Evolutionary conservation across 176 grass and related monocot genomes (phyloP).

Genomic region (Chloris gayana): DNA sequence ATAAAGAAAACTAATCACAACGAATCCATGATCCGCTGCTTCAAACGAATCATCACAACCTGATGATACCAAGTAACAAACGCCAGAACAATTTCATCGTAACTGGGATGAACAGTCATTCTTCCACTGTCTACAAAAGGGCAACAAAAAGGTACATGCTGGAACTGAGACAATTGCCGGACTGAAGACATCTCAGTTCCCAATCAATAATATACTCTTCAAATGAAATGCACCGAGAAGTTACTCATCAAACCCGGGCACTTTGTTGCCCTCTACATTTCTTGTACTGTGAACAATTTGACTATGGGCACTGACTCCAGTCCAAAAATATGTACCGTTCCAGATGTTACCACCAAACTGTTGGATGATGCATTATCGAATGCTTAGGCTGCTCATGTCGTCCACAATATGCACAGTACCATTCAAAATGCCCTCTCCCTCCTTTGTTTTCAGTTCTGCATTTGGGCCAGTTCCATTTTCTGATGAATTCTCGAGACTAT

Average conservation of each 20-base stretch:
- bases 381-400: slow-evolving; percentile 59
- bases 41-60: slow-evolving; percentile 52
- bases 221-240: slow-evolving; percentile 32
- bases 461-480: slow-evolving; percentile 76
- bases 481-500: slow-evolving; percentile 46
- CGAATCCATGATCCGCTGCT: slow-evolving; percentile 43
- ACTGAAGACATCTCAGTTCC: slow-evolving; percentile 41
- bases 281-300: slow-evolving; percentile 15
- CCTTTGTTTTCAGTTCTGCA: slow-evolving; percentile 24
- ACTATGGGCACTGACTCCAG: slow-evolving; percentile 37
- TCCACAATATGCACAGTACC: slow-evolving; percentile 58
- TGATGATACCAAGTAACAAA: slow-evolving; percentile 39
- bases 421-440: slow-evolving; percentile 49
- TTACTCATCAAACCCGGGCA: slow-evolving; percentile 20
- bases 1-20: slow-evolving; percentile 39
- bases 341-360: slow-evolving; percentile 35
- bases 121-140: slow-evolving; percentile 45
- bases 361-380: slow-evolving; percentile 46
- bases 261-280: slow-evolving; percentile 17
- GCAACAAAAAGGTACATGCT: slow-evolving; percentile 53
- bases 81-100: not conserved
- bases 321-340: slow-evolving; percentile 32
- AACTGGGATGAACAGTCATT: slow-evolving; percentile 43
- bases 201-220: slow-evolving; percentile 50
- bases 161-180: slow-evolving; percentile 47